Conservation (phyloP, 305 asterid genomes). For the Plantago coronopus region DNA sequence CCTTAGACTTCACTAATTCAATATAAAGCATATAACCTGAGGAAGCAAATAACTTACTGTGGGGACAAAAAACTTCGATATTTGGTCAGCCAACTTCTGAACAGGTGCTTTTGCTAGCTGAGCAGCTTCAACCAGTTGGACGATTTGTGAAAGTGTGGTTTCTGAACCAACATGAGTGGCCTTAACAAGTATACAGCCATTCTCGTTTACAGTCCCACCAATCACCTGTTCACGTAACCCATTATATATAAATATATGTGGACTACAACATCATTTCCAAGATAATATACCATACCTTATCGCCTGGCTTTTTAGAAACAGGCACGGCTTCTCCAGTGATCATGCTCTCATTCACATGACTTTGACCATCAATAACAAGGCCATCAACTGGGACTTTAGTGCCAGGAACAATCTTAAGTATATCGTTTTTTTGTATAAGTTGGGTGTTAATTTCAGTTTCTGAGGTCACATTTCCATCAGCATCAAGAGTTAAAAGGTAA, state of each 20-base stretch:
- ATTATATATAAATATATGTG: constrained; percentile 13
- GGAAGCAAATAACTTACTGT: constrained; percentile 50
- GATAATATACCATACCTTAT: constrained; percentile 58
- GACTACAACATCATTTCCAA: neutral
- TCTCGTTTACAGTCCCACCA: constrained; percentile 93
- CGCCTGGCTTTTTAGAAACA: constrained; percentile 78
- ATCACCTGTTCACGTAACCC: constrained; percentile 54
- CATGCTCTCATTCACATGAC: constrained; percentile 96
- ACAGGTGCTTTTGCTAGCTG: constrained; percentile 99
- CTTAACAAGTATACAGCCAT: constrained; percentile 72
- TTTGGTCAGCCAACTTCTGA: constrained; percentile 96
- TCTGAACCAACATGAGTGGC: constrained; percentile 98
- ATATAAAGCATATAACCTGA: constrained; percentile 7
- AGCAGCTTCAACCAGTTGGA: constrained; percentile 97
- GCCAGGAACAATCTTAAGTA: constrained; percentile 89
- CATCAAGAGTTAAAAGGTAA: constrained; percentile 61
- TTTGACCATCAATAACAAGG: constrained; percentile 75
- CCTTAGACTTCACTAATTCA: too few relatives aligned
- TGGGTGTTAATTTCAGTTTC: constrained; percentile 77
- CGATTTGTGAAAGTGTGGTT: constrained; percentile 92
- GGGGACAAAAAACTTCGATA: constrained; percentile 85
- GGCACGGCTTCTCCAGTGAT: constrained; percentile 92
- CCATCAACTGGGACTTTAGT: constrained; percentile 92
- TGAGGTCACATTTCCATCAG: constrained; percentile 66
- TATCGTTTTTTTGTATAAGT: constrained; percentile 75